phyloP scores from a whole-genome alignment of 2,329 filamentous ascomycete species.

The Pseudocercospora vitis region DNA sequence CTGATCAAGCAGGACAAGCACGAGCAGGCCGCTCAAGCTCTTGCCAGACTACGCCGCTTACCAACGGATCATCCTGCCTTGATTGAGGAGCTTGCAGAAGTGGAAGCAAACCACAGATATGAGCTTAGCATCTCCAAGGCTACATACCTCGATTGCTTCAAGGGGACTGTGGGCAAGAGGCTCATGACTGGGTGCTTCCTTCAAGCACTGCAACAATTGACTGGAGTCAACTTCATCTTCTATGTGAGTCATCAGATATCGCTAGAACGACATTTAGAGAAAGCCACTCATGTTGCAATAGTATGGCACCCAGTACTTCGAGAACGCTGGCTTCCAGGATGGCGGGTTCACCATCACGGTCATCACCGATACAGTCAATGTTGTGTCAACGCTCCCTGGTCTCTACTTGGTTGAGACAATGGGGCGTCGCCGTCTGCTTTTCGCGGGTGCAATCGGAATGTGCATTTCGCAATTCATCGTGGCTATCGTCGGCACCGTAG shows the following conservation, averaged over 20 bases:
- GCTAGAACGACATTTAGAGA: not conserved
- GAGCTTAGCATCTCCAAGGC: slow-evolving; percentile 64
- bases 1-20: slow-evolving; percentile 38
- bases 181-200: slow-evolving; percentile 70
- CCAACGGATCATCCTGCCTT: slow-evolving; percentile 61
- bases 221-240: slow-evolving; percentile 43
- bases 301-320: slow-evolving; percentile 71
- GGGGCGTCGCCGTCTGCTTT: slow-evolving; percentile 71
- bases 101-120: slow-evolving; percentile 84
- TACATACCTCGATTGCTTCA: slow-evolving; percentile 65
- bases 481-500: slow-evolving; percentile 46
- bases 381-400: slow-evolving; percentile 71
- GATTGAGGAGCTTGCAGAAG: slow-evolving; percentile 70
- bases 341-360: slow-evolving; percentile 28
- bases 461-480: slow-evolving; percentile 52
- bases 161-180: slow-evolving; percentile 63
- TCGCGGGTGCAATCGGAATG: slow-evolving; percentile 75
- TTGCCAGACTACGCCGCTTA: slow-evolving; percentile 69
- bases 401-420: slow-evolving; percentile 60
- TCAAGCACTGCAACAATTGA: slow-evolving; percentile 78
- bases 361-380: slow-evolving; percentile 63
- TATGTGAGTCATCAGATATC: not conserved
- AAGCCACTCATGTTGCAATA: slow-evolving; percentile 12
- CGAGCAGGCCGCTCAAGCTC: slow-evolving; percentile 30
- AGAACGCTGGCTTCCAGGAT: slow-evolving; percentile 35